Percentiles rank a stretch among this genome's conserved stretches.
Evolutionary conservation across 371 early-diverging fungal species (phyloP).

Genomic region (Syncephalastrum monosporum): DNA sequence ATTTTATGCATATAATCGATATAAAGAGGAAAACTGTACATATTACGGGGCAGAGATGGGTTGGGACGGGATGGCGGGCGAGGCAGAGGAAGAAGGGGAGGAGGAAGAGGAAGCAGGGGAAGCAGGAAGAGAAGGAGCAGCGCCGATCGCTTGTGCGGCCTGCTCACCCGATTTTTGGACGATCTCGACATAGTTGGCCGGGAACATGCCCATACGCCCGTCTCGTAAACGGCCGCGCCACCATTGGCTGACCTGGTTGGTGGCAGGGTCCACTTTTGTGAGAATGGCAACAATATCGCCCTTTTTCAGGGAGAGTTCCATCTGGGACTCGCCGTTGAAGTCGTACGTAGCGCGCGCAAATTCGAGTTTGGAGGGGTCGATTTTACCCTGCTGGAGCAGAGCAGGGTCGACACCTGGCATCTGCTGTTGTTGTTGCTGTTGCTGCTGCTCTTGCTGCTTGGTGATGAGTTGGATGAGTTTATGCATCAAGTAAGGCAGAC

Average conservation of each 20-base stretch:
- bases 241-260: slow-evolving; percentile 82
- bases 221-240: slow-evolving; percentile 87
- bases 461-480: slow-evolving; percentile 76
- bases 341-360: slow-evolving; percentile 88
- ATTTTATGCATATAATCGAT: too few relatives aligned
- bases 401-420: background rate
- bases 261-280: slow-evolving; percentile 72
- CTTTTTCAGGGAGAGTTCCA: slow-evolving; percentile 78
- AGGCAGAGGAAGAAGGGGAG: too few relatives aligned
- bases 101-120: too few relatives aligned
- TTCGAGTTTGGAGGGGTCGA: slow-evolving; percentile 54
- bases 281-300: slow-evolving; percentile 89
- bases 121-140: too few relatives aligned
- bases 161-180: too few relatives aligned
- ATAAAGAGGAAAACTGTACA: too few relatives aligned
- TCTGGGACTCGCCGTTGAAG: slow-evolving; percentile 72
- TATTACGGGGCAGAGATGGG: too few relatives aligned
- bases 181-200: slow-evolving; percentile 80
- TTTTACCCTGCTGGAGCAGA: slow-evolving; percentile 2
- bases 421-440: slow-evolving; percentile 21
- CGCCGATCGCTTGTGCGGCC: too few relatives aligned
- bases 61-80: too few relatives aligned
- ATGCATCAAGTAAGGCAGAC: slow-evolving; percentile 92
- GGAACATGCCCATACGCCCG: slow-evolving; percentile 89
- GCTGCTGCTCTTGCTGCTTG: slow-evolving; percentile 21